These are phyloP conservation scores for Fraxinus xanthoxyloides DNA, from an alignment of 305 asterid genomes.

Conservation along the genomic window DNA sequence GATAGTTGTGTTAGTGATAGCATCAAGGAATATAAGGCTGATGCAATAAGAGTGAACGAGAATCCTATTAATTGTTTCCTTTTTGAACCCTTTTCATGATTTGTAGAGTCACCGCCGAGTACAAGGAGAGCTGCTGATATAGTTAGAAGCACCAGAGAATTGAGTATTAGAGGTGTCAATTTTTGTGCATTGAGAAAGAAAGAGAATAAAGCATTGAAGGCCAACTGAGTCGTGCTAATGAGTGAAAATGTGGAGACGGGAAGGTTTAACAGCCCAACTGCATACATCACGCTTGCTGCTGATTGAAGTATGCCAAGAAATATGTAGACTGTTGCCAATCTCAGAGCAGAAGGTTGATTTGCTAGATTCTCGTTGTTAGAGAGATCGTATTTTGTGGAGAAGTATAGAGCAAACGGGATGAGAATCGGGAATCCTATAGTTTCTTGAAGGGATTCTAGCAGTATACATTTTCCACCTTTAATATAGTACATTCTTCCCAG, in stretches of 20 bases:
- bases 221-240: constrained; percentile 43
- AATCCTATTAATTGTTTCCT: constrained; percentile 24
- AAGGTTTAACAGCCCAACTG: constrained; percentile 48
- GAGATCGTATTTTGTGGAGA: constrained; percentile 11
- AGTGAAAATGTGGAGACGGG: constrained; percentile 53
- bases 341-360: constrained; percentile 13
- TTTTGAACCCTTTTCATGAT: not conserved
- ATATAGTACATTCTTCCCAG: constrained; percentile 43
- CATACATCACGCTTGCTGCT: constrained; percentile 26
- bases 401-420: constrained; percentile 35
- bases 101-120: constrained; percentile 22
- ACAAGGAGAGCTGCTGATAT: constrained; percentile 49
- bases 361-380: not conserved
- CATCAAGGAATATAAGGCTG: constrained; percentile 30
- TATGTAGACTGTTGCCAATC: constrained; percentile 15
- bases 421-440: constrained; percentile 48
- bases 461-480: constrained; percentile 40
- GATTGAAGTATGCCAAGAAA: constrained; percentile 42
- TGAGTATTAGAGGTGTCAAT: constrained; percentile 41
- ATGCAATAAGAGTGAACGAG: constrained; percentile 34
- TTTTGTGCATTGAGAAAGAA: constrained; percentile 49
- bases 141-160: constrained; percentile 47
- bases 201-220: constrained; percentile 60
- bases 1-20: constrained; percentile 30
- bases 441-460: constrained; percentile 39